Conservation (phyloP, 2,329 filamentous ascomycete species). For the Beauveria sp. region DNA sequence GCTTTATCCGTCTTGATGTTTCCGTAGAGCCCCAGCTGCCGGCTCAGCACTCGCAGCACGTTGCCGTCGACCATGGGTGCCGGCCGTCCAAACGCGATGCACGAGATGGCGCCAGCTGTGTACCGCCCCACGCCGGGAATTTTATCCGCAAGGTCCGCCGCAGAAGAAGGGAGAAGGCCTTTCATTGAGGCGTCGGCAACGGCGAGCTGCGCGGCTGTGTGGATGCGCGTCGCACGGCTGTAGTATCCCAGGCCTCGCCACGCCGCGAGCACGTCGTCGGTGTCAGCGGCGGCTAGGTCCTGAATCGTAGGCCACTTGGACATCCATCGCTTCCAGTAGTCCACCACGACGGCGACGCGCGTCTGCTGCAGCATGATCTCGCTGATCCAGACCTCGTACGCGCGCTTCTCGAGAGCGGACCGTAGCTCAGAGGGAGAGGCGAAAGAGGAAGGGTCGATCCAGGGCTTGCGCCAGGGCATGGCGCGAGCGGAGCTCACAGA, state of each 20-base stretch:
- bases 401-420: conserved; percentile 41
- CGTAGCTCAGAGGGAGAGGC: conserved; percentile 27
- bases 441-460: conserved; percentile 37
- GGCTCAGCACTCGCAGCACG: conserved; percentile 51
- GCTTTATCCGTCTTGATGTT: conserved; percentile 49
- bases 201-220: conserved; percentile 47
- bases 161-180: conserved; percentile 42
- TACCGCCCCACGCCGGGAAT: conserved; percentile 56
- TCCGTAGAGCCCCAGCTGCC: conserved; percentile 50
- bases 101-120: conserved; percentile 54
- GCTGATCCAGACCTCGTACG: conserved; percentile 60
- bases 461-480: conserved; percentile 54
- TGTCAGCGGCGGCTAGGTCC: conserved; percentile 43
- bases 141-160: conserved; percentile 37
- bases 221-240: conserved; percentile 53
- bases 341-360: conserved; percentile 52
- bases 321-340: conserved; percentile 58
- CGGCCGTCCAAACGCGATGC: conserved; percentile 53
- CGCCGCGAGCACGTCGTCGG: conserved; percentile 49
- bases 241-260: conserved; percentile 60
- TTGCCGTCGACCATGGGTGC: conserved; percentile 59
- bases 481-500: conserved; percentile 35
- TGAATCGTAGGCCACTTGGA: conserved; percentile 51
- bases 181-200: conserved; percentile 31
- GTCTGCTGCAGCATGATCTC: conserved; percentile 64